Evolutionary conservation across 108 stramenopile genomes (phyloP), one percentile per base, ranked within the genome.

Genomic region (Aurantiochytrium sp.): DNA sequence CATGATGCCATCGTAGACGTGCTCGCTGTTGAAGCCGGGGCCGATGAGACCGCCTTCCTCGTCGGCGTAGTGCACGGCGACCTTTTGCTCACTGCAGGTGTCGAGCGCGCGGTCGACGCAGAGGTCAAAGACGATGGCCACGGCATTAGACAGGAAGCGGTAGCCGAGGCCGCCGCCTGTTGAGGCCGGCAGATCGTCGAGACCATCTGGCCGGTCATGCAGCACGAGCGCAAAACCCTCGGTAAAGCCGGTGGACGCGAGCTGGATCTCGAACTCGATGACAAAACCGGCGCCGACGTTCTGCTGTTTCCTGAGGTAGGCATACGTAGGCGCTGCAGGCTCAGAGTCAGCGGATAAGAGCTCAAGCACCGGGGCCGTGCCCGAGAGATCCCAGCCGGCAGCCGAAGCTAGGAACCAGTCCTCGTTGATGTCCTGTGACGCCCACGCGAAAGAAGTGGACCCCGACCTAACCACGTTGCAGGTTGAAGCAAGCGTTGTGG

Each of bases 181-280:
- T 1, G 73, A 81, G 36, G 32, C 39, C 0, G 73, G 73, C 73
- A 81, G 21, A 81, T 81, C 30, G 3, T 27, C 4, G 30, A 81
- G 73, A 24, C 73, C 73, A n/a, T 81, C 73, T 19, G 12, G 21
- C 0, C 73, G 73, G 12, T 41, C 45, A 48, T 81, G 73, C n/a
- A 81, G 73, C 6, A 81, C 73, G 39, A 81, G 45, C 19, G 73
- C 73, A 48, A 81, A 81, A 3, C 73, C 73, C 32, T 81, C 73
- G 39, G 36, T 41, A 0, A 48, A 8, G 17, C 73, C 73, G 6
- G 27, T 30, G 6, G 21, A n/a, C 17, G 45, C 1, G n/a, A 81
- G 45, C 27, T 48, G 73, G 30, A 81, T 12, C 39, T 81, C 45
- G 73, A 81, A 81, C 27, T 41, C 45, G 17, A 48, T 48, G 45